Conservation (phyloP, 305 asterid species). For the Fraxinus velutina region DNA sequence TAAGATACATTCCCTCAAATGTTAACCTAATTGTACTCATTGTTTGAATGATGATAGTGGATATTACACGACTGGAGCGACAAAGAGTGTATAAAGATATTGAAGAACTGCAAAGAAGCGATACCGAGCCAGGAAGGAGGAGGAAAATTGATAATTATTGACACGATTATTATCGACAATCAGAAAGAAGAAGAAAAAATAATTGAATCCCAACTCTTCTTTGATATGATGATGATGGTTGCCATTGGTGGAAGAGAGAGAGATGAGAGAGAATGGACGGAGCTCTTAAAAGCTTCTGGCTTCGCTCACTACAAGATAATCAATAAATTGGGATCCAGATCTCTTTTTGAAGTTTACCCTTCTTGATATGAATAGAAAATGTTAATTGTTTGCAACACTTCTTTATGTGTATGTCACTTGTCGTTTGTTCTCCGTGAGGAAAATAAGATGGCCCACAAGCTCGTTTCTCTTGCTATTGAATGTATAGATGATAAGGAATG, state of each 20-base stretch:
- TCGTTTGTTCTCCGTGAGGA: not conserved
- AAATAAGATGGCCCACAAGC: not conserved
- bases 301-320: not conserved
- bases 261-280: conserved; percentile 25
- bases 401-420: not conserved
- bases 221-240: conserved; percentile 36
- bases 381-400: not conserved
- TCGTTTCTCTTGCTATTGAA: not conserved
- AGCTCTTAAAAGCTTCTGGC: conserved; percentile 7
- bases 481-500: not conserved
- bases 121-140: conserved; percentile 27
- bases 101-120: conserved; percentile 37
- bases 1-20: not conserved
- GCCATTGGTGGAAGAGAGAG: conserved; percentile 25
- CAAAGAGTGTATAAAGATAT: conserved; percentile 23
- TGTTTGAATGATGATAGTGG: conserved; percentile 21
- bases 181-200: conserved; percentile 9
- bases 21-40: not conserved
- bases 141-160: conserved; percentile 31
- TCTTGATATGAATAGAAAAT: not conserved
- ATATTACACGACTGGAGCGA: conserved; percentile 38
- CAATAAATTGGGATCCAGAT: not conserved
- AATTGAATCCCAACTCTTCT: conserved; percentile 29
- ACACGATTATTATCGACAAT: conserved; percentile 21
- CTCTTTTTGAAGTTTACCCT: not conserved